Conservation (phyloP, 1,284 basidiomycete species). For the Termitomyces sp. region DNA sequence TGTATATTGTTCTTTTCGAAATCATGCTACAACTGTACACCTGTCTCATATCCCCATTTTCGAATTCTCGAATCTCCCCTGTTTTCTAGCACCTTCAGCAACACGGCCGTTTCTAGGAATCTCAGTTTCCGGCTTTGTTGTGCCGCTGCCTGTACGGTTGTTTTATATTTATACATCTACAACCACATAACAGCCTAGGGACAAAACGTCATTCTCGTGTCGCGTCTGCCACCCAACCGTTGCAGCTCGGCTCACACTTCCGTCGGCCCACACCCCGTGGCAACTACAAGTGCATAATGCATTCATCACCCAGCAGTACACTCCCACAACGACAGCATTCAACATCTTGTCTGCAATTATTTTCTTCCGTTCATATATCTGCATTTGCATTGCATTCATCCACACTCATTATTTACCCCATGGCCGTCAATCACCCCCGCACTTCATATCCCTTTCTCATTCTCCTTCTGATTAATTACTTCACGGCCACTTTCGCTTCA, state of each 20-base stretch:
- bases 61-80: conserved; percentile 2
- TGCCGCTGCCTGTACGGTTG: not conserved
- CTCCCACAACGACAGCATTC: conserved; percentile 2
- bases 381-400: conserved; percentile 7
- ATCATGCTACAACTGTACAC: conserved; percentile 12
- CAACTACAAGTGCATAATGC: conserved; percentile 4
- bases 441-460: not conserved
- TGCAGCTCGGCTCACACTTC: not conserved
- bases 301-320: not conserved
- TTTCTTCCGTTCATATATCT: conserved; percentile 7
- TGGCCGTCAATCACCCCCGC: not conserved
- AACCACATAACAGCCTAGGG: not conserved
- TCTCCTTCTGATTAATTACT: conserved; percentile 1
- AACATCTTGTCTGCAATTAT: conserved; percentile 7
- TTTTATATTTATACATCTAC: conserved; percentile 4
- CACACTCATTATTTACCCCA: conserved; percentile 11
- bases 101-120: conserved; percentile 1
- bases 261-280: not conserved
- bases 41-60: conserved; percentile 7
- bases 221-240: not conserved
- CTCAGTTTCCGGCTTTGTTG: not conserved
- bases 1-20: conserved; percentile 9
- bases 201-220: not conserved
- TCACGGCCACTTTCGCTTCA: not conserved
- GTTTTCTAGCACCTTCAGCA: conserved; percentile 7